Evolutionary conservation across 2,329 filamentous ascomycete genomes (phyloP).

Genomic region (Penicillium sumatraense): DNA sequence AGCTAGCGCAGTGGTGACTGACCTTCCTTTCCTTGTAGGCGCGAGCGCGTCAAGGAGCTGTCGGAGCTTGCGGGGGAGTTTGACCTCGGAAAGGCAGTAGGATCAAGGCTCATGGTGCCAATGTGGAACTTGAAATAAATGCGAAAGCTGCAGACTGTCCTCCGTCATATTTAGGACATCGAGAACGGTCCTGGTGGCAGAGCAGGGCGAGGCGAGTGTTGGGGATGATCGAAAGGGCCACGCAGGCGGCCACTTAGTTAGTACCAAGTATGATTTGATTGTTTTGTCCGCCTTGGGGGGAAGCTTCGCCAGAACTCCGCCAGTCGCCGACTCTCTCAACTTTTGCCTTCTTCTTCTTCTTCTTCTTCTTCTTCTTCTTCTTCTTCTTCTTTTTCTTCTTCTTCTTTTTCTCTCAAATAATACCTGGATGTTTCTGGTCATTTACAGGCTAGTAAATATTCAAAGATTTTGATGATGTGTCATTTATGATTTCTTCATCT

Average conservation of each 20-base stretch:
- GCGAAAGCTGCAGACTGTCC: slow-evolving; percentile 24
- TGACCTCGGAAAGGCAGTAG: slow-evolving; percentile 46
- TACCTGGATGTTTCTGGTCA: no score
- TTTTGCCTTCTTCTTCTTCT: no score
- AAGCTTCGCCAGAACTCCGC: slow-evolving; percentile 26
- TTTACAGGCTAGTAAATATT: no score
- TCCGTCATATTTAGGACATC: slow-evolving; percentile 44
- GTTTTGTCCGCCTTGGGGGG: slow-evolving; percentile 31
- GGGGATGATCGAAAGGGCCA: slow-evolving; percentile 24
- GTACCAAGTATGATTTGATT: no score
- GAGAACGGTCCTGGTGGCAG: slow-evolving; percentile 18
- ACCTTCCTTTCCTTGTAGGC: slow-evolving; percentile 79
- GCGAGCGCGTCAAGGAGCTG: slow-evolving; percentile 78
- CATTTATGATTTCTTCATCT: slow-evolving; percentile 12
- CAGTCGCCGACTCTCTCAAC: no score
- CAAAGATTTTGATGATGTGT: slow-evolving; percentile 12
- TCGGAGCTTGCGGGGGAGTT: slow-evolving; percentile 82
- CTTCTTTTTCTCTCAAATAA: no score
- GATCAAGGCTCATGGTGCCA: slow-evolving; percentile 50
- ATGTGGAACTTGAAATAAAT: slow-evolving; percentile 31
- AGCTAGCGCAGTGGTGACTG: slow-evolving; percentile 37
- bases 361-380: no score
- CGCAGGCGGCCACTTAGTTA: slow-evolving; percentile 29
- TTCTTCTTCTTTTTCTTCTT: no score
- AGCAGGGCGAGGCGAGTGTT: slow-evolving; percentile 15